Base-by-base conservation (phyloP, 148 eudicot genomes). In the Nepenthes gracilis region DNA sequence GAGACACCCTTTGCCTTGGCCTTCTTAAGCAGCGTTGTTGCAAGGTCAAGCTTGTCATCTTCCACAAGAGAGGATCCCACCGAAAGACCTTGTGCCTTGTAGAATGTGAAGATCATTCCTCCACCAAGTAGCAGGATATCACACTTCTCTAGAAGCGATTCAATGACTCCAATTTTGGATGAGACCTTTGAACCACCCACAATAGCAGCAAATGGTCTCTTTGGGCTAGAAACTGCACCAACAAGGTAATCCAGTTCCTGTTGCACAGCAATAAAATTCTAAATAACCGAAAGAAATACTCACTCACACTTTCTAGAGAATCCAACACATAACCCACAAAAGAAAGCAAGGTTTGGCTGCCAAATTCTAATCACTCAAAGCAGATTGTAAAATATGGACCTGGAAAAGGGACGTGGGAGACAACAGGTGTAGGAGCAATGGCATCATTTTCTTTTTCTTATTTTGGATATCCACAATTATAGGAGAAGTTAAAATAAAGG, bases 111-210 rank as follows among this genome's bases (percentile, higher is more conserved):
- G 59, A 90, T 87, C 97, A 90, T 90, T 57, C 97, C 97, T 68
- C 97, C 97, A 52, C 97, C 97, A 15, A 90, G 81, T 63, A 87
- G 77, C 56, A 87, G 80, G 69, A 80, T 77, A 72, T 87, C 88
- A 83, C 85, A 80, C 79, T 85, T 87, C 74, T 82, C 92, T 62
- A 88, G 65, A 45, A 88, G 83, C 35, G 96, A 88, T 71, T 88
- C 96, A 38, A 88, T 88, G 47, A 85, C 92, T 58, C 92, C 88
- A 65, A 85, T 85, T 65, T 88, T 88, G 54, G 86, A 77, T 15
- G 93, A 89, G 43, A 85, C 93, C 82, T 85, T 89, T 67, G 93
- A 83, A 49, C 96, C 96, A 60, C 96, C 96, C 58, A 89, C 90
- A 61, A 89, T 89, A 37, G 96, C 96, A 63, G 93, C 96, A 80